A percentile compares a stretch with the other conserved stretches of the same genome.
Conservation (phyloP, 202 grass and related monocot species). For the Cymbopogon flexuosus region DNA sequence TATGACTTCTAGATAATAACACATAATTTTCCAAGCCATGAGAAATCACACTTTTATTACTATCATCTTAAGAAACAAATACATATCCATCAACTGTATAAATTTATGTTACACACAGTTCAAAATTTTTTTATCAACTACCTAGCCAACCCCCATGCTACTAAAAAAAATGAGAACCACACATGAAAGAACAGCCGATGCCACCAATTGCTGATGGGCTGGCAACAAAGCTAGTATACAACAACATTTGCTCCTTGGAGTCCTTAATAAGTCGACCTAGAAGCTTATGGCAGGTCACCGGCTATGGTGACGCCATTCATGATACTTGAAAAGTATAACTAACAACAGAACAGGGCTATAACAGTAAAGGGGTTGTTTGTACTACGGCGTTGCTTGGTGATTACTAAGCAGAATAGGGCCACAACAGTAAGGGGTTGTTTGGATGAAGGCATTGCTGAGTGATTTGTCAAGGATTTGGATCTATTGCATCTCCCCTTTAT, state of each 20-base stretch:
- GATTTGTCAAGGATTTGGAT: background rate
- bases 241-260: conserved; percentile 23
- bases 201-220: background rate
- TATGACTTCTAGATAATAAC: background rate
- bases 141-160: background rate
- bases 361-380: background rate
- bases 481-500: background rate
- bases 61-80: conserved; percentile 1
- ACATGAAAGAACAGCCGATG: conserved; percentile 14
- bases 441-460: background rate
- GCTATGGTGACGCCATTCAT: background rate
- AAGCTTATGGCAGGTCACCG: conserved; percentile 5
- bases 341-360: conserved; percentile 24
- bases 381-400: background rate
- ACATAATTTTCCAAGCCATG: background rate
- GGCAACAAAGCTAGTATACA: conserved; percentile 32
- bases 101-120: conserved; percentile 19
- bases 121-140: conserved; percentile 16
- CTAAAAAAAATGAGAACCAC: background rate
- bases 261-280: background rate
- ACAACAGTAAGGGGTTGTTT: background rate
- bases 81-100: conserved; percentile 8
- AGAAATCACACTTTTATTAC: background rate
- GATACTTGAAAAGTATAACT: conserved; percentile 6
- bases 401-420: conserved; percentile 18